Base-by-base conservation (phyloP, 2,329 filamentous ascomycete species). In the Sporothrix euskadiensis region DNA sequence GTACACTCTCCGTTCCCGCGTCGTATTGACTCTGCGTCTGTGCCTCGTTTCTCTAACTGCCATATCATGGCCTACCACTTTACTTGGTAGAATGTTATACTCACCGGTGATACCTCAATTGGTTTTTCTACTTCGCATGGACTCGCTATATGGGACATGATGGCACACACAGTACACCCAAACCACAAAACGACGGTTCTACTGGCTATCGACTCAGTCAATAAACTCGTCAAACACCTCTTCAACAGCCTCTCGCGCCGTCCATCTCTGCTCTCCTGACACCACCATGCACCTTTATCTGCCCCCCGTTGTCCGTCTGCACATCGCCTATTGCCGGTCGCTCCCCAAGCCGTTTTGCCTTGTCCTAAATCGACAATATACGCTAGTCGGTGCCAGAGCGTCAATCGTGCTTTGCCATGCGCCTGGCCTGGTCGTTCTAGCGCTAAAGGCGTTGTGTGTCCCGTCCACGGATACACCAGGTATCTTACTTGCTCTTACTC, bases 11-110 rank as follows among this genome's bases (percentile, higher is more conserved):
- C 59, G 26, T 44, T 63, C 35, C 39, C 61, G 44, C 61, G 61
- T 66, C 61, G 61, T 66, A 66, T 66, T 66, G 39, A 30, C n/a
- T 66, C 22, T 47, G 39, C 39, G 61, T 47, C 61, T 44, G 61
- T 66, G 61, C 39, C 39, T 47, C 61, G 61, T 66, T 66, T 30
- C 61, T 66, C 39, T 12, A 30, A 66, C 39, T 30, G 61, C 39
- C 39, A 66, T 30, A n/a, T 39, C 57, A 44, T 10, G 14, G 14
- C n/a, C 52, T 26, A 30, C 26, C 26, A n/a, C 9, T 7, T 61
- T n/a, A 26, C 26, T 26, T 26, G 26, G 26, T 47, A 12, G 9
- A 6, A 7, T 32, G 4, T 35, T 54, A 39, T 26, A 41, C 30
- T 56, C 68, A 39, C 4, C 49, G n/a, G 5, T 30, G 49, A 30